Conservation (phyloP, 305 asterid genomes). For the Fraxinus nigra region DNA sequence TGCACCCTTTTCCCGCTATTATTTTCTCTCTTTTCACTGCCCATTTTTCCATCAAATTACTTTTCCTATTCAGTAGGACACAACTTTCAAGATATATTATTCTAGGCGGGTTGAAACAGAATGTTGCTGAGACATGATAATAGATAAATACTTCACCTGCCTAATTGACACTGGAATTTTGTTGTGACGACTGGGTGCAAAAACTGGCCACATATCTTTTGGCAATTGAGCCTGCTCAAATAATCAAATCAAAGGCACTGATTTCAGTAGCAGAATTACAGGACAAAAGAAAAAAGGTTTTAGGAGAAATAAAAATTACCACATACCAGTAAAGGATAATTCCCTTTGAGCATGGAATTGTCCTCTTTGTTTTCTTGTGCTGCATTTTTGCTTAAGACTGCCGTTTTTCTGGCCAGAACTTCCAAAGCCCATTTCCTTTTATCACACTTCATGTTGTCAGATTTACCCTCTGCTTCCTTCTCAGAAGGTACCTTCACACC, state of each 20-base stretch:
- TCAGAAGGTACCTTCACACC: slow-evolving; percentile 38
- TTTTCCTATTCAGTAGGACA: background rate
- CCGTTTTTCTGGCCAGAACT: slow-evolving; percentile 83
- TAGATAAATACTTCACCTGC: slow-evolving; percentile 58
- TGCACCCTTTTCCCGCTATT: slow-evolving; percentile 16
- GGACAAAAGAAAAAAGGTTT: slow-evolving; percentile 16
- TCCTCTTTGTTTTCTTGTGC: slow-evolving; percentile 60
- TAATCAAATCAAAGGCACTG: slow-evolving; percentile 20
- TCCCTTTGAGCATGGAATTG: slow-evolving; percentile 56
- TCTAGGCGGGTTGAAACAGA: slow-evolving; percentile 13
- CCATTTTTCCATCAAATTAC: slow-evolving; percentile 10
- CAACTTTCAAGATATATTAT: slow-evolving; percentile 4
- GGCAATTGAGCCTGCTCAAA: slow-evolving; percentile 86
- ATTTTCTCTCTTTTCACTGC: slow-evolving; percentile 9
- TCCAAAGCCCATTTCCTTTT: slow-evolving; percentile 95
- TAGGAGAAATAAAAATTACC: slow-evolving; percentile 14
- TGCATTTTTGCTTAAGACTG: slow-evolving; percentile 47
- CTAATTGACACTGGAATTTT: slow-evolving; percentile 72
- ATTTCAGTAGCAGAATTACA: slow-evolving; percentile 20
- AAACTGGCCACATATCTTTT: slow-evolving; percentile 81
- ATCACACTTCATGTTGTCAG: slow-evolving; percentile 57
- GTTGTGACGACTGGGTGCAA: slow-evolving; percentile 75
- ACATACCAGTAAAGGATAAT: slow-evolving; percentile 66
- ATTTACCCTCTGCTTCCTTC: slow-evolving; percentile 42
- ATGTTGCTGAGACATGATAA: slow-evolving; percentile 12